Conservation (phyloP, 2,329 filamentous ascomycete species). For the Ceratocystiopsis minuta region DNA sequence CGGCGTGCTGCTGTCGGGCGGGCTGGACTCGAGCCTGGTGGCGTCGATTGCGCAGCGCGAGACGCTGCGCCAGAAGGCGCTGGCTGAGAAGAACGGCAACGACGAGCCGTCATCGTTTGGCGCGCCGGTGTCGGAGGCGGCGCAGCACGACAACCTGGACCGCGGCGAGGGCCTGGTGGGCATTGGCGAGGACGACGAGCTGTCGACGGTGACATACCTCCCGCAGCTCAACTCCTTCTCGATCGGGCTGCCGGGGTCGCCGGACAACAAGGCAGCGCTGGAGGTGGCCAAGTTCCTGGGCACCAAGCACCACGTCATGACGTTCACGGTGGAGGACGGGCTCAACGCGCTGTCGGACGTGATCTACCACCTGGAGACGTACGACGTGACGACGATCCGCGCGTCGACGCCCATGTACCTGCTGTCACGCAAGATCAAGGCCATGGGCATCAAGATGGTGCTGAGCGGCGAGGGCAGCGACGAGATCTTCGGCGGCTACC, state of each 20-base stretch:
- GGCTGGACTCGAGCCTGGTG: conserved; percentile 86
- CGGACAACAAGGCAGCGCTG: conserved; percentile 78
- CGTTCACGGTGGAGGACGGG: conserved; percentile 93
- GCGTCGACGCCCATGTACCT: conserved; percentile 98
- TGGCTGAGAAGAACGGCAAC: conserved; percentile 32
- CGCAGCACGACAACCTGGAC: conserved; percentile 30
- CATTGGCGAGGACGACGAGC: conserved; percentile 79
- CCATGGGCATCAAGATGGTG: conserved; percentile 99
- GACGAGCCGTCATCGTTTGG: conserved; percentile 27
- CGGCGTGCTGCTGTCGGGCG: conserved; percentile 85
- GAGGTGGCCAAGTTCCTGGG: conserved; percentile 94
- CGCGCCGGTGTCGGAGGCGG: conserved; percentile 14
- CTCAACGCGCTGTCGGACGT: conserved; percentile 94
- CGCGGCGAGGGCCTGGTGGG: conserved; percentile 63
- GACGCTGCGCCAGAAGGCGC: conserved; percentile 57
- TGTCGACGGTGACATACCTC: conserved; percentile 78
- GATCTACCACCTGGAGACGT: conserved; percentile 94
- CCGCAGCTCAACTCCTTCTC: conserved; percentile 98
- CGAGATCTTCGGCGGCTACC: conserved; percentile 95
- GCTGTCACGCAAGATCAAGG: conserved; percentile 96
- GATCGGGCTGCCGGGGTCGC: conserved; percentile 82
- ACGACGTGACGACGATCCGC: conserved; percentile 95
- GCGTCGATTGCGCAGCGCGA: conserved; percentile 92
- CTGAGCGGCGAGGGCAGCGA: conserved; percentile 91
- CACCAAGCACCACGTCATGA: conserved; percentile 96